These are phyloP conservation scores for Draba incana DNA, from an alignment of 345 rosid genomes.

Conservation along the genomic window DNA sequence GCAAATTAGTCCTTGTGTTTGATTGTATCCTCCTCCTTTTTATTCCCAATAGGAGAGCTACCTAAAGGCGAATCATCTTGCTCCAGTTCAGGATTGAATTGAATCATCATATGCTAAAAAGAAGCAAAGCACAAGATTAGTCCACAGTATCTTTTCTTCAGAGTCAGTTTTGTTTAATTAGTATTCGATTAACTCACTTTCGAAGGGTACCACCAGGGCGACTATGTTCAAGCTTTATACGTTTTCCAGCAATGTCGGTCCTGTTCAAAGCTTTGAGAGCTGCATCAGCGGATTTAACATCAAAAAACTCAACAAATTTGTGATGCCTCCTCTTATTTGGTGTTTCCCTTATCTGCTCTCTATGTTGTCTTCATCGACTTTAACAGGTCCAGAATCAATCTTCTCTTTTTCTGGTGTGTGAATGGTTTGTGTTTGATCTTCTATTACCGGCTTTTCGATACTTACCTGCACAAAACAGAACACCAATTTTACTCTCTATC, in stretches of 20 bases:
- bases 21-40: no score
- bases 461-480: constrained; percentile 40
- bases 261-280: constrained; percentile 73
- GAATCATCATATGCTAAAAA: constrained; percentile 61
- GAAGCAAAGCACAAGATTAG: not conserved
- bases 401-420: constrained; percentile 29
- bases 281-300: constrained; percentile 79
- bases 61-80: constrained; percentile 69
- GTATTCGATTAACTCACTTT: constrained; percentile 44
- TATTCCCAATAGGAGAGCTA: constrained; percentile 56
- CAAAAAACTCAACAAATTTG: constrained; percentile 80
- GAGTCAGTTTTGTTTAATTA: not conserved
- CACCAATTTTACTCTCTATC: not conserved
- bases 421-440: constrained; percentile 20
- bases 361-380: no score
- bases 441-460: constrained; percentile 16
- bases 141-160: not conserved
- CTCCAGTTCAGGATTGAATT: constrained; percentile 63
- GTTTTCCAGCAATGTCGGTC: constrained; percentile 82
- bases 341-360: constrained; percentile 72
- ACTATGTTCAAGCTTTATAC: constrained; percentile 85
- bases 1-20: no score
- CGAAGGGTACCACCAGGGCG: constrained; percentile 88
- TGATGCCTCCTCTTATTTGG: constrained; percentile 85
- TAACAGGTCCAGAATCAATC: not conserved